Evolutionary conservation across 805 yeast genomes (phyloP).

Genomic region (Zygoascus biomembranicola): DNA sequence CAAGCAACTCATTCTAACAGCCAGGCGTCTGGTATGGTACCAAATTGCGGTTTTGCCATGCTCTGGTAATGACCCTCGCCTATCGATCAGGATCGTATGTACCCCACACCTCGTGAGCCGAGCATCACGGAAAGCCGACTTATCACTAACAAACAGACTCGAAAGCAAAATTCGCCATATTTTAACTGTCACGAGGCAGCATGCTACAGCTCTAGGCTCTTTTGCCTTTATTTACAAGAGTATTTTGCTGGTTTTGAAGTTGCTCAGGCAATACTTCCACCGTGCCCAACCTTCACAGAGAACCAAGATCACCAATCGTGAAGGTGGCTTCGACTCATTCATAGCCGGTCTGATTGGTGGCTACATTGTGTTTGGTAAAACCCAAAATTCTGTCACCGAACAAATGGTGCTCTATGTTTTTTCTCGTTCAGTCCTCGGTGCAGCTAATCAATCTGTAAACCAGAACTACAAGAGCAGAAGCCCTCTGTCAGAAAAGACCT

Average conservation of each 20-base stretch:
- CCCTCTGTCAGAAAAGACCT: constrained; percentile 29
- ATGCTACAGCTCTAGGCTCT: constrained; percentile 46
- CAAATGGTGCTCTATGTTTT: constrained; percentile 70
- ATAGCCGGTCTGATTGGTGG: constrained; percentile 36
- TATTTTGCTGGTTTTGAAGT: constrained; percentile 22
- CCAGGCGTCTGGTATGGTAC: constrained; percentile 51
- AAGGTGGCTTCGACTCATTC: constrained; percentile 20
- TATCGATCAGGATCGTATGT: constrained; percentile 43
- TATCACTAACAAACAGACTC: constrained; percentile 18
- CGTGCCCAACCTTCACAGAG: constrained; percentile 6
- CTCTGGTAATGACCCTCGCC: constrained; percentile 50
- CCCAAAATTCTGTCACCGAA: constrained; percentile 44
- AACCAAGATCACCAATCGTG: constrained; percentile 10
- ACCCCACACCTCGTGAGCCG: not conserved
- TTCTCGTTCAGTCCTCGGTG: constrained; percentile 57
- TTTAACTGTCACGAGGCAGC: constrained; percentile 44
- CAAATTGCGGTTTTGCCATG: constrained; percentile 53
- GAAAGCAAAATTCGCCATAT: constrained; percentile 39
- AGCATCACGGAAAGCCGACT: not conserved
- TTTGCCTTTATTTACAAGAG: constrained; percentile 49
- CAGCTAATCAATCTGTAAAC: constrained; percentile 39
- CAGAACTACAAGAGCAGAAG: not conserved
- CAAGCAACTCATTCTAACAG: not conserved
- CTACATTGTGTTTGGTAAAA: constrained; percentile 34
- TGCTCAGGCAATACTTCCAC: constrained; percentile 3